Base-by-base conservation (phyloP, 2,329 filamentous ascomycete genomes). In the Pseudocercospora cruenta region DNA sequence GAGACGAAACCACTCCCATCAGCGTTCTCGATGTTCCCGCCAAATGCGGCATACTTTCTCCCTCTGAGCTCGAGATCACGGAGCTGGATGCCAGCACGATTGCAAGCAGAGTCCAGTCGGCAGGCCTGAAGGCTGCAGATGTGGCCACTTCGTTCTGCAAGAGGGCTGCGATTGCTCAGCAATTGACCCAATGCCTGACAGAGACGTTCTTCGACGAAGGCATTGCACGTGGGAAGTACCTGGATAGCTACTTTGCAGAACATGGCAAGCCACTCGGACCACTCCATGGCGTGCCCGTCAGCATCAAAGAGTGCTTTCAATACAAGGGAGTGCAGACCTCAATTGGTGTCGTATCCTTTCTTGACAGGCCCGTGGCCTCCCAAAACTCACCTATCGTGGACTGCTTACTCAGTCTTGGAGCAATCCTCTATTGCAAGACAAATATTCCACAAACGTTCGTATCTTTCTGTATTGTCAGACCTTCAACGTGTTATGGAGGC, bases 281-380 rank as follows among this genome's bases (percentile, higher is more conserved):
- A 39, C 60, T 73, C 85, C 10, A 86, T 86, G 73, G 86, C 0
- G 74, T 88, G 2, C 85, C 85, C 0, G 80, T 88, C 62, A 83
- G 81, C 5, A 70, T 88, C 12, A 90, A 90, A 73, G 88, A 90
- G 60, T 86, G 87, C 14, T 90, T 89, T 75, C 84, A 88, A 24
- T 79, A 90, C 49, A 83, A 83, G 65, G 87, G 85, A 1, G 74
- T 82, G 3, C 85, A 89, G 61, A 83, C 83, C 0, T 88, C 87
- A 0, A 76, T 89, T 3, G 87, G 87, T 6, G 89, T 89, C 69
- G 83, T 87, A 1, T 78, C 76, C 1, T 82, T 78, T 70, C 67
- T 80, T 22, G 63, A 73, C 1, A 70, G 73, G 7, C 68, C 65
- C 19, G 69, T 76, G 14, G 64, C 73, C 1, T 45, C 36, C 12